These are phyloP conservation scores for Coleophoma eucalyptorum DNA, from an alignment of 2,329 filamentous ascomycete species.

Conservation along the genomic window DNA sequence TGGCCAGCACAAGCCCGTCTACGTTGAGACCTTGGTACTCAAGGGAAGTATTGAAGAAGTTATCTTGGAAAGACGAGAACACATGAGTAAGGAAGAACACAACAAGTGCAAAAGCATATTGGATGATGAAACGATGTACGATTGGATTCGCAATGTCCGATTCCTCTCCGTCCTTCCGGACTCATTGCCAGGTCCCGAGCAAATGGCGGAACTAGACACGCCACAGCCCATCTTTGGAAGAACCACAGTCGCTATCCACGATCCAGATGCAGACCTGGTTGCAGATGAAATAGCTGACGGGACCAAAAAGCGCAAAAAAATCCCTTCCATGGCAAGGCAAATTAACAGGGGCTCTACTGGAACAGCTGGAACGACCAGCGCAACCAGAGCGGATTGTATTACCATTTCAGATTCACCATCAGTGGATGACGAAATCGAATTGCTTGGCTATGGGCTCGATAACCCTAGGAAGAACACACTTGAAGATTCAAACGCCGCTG, in stretches of 20 bases:
- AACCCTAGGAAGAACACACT: no score
- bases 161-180: conserved; percentile 32
- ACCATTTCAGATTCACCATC: no score
- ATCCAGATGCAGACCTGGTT: conserved; percentile 21
- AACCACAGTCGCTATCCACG: conserved; percentile 3
- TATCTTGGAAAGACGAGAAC: conserved; percentile 68
- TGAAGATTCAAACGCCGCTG: no score
- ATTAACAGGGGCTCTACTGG: no score
- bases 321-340: no score
- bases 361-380: no score
- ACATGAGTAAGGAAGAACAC: conserved; percentile 69
- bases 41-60: conserved; percentile 79
- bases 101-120: conserved; percentile 51
- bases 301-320: no score
- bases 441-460: no score
- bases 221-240: conserved; percentile 47
- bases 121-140: conserved; percentile 52
- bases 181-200: conserved; percentile 28
- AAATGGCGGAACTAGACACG: conserved; percentile 42
- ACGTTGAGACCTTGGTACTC: conserved; percentile 82
- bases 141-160: conserved; percentile 53
- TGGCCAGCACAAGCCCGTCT: conserved; percentile 74
- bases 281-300: neutral
- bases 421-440: no score
- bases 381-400: no score